Percentiles rank a stretch among this genome's conserved stretches.
phyloP scores from a whole-genome alignment of 352 stramenopile species.

The Phytophthora sp. region DNA sequence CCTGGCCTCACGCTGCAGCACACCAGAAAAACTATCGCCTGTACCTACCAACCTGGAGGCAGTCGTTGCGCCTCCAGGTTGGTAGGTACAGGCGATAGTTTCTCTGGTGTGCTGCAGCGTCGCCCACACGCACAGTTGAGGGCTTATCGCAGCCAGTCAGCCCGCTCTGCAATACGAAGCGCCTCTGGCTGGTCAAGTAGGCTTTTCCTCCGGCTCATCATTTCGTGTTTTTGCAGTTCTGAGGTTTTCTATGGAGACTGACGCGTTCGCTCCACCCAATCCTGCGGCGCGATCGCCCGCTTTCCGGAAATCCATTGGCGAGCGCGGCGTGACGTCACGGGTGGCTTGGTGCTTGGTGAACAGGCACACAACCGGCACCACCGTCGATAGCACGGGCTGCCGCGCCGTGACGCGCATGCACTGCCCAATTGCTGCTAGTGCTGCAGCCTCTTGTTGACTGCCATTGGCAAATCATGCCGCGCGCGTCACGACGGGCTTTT shows the following conservation, averaged over 20 bases:
- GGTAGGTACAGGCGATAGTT: conserved; percentile 1
- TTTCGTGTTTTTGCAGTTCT: conserved; percentile 18
- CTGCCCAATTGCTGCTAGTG: conserved; percentile 13
- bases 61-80: too few species aligned
- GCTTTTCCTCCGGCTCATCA: conserved; percentile 6
- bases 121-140: too few species aligned
- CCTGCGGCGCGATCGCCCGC: neutral
- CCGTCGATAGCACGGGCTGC: neutral
- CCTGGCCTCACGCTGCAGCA: neutral
- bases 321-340: conserved; percentile 12
- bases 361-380: conserved; percentile 8
- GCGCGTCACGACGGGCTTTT: conserved; percentile 12
- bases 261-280: conserved; percentile 26
- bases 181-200: conserved; percentile 14
- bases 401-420: conserved; percentile 20
- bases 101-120: conserved; percentile 5
- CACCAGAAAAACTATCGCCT: conserved; percentile 7
- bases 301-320: conserved; percentile 9
- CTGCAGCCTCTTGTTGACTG: neutral
- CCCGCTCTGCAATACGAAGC: neutral
- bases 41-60: conserved; percentile 1
- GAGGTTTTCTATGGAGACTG: conserved; percentile 22
- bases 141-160: conserved; percentile 1
- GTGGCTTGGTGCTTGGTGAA: conserved; percentile 37
- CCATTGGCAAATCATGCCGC: conserved; percentile 19